Evolutionary conservation across 2,329 filamentous ascomycete species (phyloP).

Genomic region (Stagonosporopsis chrysanthemi): DNA sequence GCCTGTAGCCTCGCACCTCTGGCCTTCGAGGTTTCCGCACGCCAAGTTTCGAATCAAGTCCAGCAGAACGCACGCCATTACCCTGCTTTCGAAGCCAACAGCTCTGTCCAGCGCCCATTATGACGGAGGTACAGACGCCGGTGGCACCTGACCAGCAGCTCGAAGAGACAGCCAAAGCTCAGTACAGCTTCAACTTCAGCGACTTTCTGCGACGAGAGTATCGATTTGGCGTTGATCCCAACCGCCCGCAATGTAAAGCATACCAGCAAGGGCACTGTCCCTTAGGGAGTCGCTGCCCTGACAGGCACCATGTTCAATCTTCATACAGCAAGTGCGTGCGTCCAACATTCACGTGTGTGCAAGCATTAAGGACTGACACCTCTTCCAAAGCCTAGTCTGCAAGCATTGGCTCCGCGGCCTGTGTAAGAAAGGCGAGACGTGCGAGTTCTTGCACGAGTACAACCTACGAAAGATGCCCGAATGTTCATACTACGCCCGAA

Average conservation of each 20-base stretch:
- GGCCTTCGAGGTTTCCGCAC: background rate
- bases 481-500: constrained; percentile 94
- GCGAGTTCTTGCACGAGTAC: constrained; percentile 98
- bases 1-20: background rate
- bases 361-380: constrained; percentile 15
- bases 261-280: constrained; percentile 88
- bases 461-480: constrained; percentile 98
- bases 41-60: background rate
- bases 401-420: constrained; percentile 98
- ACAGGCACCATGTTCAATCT: constrained; percentile 72
- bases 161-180: constrained; percentile 38
- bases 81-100: background rate
- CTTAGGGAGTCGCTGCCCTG: constrained; percentile 81
- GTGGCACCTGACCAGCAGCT: constrained; percentile 37
- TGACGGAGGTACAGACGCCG: constrained; percentile 43
- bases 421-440: constrained; percentile 96
- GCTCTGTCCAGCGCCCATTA: constrained; percentile 11
- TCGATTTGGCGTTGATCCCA: constrained; percentile 79
- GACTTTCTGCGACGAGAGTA: constrained; percentile 85
- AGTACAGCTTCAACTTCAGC: constrained; percentile 81
- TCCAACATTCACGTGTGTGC: too few relatives aligned
- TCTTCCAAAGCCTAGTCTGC: constrained; percentile 74
- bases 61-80: background rate
- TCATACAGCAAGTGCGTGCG: constrained; percentile 68
- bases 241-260: constrained; percentile 78